Percentiles rank a stretch among this genome's conserved stretches.
phyloP scores from a whole-genome alignment of 441 rosid genomes.

The Pelargonium exstipulatum region DNA sequence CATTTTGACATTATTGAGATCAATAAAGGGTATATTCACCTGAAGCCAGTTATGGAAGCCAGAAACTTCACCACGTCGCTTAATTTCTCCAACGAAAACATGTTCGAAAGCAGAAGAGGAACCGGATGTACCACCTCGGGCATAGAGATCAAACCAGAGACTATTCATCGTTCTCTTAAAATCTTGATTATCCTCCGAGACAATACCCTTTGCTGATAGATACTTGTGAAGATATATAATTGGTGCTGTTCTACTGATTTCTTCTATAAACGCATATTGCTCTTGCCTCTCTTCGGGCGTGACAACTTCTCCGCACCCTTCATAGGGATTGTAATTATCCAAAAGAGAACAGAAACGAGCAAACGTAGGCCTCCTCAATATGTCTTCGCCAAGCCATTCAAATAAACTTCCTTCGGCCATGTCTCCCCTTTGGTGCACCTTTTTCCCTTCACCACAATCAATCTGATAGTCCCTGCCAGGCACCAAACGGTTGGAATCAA shows the following conservation, averaged over 20 bases:
- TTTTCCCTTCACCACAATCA: constrained; percentile 91
- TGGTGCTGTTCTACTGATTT: constrained; percentile 82
- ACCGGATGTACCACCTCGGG: constrained; percentile 73
- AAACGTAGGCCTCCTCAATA: constrained; percentile 60
- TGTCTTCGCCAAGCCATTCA: constrained; percentile 56
- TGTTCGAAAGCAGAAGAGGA: constrained; percentile 96
- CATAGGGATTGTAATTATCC: constrained; percentile 82
- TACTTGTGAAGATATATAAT: constrained; percentile 75
- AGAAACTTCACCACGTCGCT: constrained; percentile 63
- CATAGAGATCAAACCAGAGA: constrained; percentile 82
- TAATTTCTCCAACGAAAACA: constrained; percentile 94
- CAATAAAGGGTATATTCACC: constrained; percentile 32
- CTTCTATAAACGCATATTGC: constrained; percentile 84
- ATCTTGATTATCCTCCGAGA: constrained; percentile 53
- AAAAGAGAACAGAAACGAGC: constrained; percentile 85
- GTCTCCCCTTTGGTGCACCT: constrained; percentile 58
- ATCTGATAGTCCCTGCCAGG: constrained; percentile 80
- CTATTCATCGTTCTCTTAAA: constrained; percentile 57
- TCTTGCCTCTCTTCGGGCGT: constrained; percentile 87
- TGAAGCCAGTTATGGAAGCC: constrained; percentile 99
- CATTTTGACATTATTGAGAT: not conserved
- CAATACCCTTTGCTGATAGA: constrained; percentile 49
- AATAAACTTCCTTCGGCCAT: constrained; percentile 73
- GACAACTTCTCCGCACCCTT: constrained; percentile 68
- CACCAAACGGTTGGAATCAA: constrained; percentile 62